Percentiles rank a stretch among this genome's conserved stretches.
Conservation (phyloP, 805 yeast species). For the Candida adriatica region DNA sequence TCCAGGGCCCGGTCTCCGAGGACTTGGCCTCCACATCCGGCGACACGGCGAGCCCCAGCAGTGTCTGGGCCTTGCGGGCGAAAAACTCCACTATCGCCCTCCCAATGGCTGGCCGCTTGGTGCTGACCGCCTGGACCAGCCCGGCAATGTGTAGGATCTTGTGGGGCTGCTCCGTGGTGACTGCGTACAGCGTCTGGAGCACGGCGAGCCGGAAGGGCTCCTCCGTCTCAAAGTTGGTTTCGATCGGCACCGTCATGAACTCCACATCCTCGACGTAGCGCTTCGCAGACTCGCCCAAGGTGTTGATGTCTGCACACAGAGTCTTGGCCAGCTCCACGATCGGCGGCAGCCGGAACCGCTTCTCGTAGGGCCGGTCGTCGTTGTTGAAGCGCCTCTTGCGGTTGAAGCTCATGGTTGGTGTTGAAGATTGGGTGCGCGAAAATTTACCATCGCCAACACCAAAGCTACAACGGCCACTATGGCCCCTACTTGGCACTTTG, state of each 20-base stretch:
- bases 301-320: slow-evolving; percentile 44
- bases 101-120: slow-evolving; percentile 59
- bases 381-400: slow-evolving; percentile 24
- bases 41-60: slow-evolving; percentile 34
- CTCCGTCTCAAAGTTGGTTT: slow-evolving; percentile 56
- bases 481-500: no score
- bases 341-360: slow-evolving; percentile 33
- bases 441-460: no score
- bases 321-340: slow-evolving; percentile 39
- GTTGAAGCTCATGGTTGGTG: slow-evolving; percentile 22
- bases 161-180: slow-evolving; percentile 85
- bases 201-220: slow-evolving; percentile 53
- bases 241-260: slow-evolving; percentile 59
- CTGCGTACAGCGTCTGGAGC: slow-evolving; percentile 58
- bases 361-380: slow-evolving; percentile 18
- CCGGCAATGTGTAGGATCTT: slow-evolving; percentile 70
- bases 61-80: slow-evolving; percentile 53
- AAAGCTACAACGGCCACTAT: no score
- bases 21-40: slow-evolving; percentile 24
- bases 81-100: slow-evolving; percentile 61
- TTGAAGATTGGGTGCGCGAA: no score
- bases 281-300: slow-evolving; percentile 47
- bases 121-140: slow-evolving; percentile 58
- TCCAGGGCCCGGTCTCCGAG: slow-evolving; percentile 52
- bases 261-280: slow-evolving; percentile 56